Conservation (phyloP, 2,329 filamentous ascomycete species). For the Spiromastix sp. region DNA sequence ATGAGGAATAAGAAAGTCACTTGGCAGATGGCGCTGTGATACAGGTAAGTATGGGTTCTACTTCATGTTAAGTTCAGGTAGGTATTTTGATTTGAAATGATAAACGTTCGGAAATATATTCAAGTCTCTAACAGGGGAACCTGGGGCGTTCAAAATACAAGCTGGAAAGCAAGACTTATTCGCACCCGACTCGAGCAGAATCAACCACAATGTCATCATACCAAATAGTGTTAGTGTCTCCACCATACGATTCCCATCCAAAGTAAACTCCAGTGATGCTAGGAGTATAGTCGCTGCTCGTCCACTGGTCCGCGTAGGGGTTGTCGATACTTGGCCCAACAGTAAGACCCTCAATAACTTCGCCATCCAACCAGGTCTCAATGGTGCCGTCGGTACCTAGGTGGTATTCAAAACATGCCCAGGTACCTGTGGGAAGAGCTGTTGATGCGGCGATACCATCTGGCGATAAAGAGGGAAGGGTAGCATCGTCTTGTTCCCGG, state of each 20-base stretch:
- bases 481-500: slow-evolving; percentile 54
- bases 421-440: slow-evolving; percentile 40
- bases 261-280: slow-evolving; percentile 49
- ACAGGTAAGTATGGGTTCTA: not conserved
- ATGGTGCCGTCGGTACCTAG: slow-evolving; percentile 47
- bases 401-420: slow-evolving; percentile 54
- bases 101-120: no score
- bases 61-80: no score
- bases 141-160: no score
- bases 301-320: slow-evolving; percentile 44
- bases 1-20: slow-evolving; percentile 31
- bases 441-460: slow-evolving; percentile 47
- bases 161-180: not conserved
- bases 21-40: slow-evolving; percentile 32
- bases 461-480: slow-evolving; percentile 50
- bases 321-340: slow-evolving; percentile 38
- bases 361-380: slow-evolving; percentile 51
- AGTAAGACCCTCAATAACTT: slow-evolving; percentile 43
- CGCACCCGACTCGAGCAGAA: slow-evolving; percentile 41
- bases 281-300: slow-evolving; percentile 37
- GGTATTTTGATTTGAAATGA: no score
- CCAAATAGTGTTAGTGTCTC: slow-evolving; percentile 52
- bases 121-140: no score
- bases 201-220: slow-evolving; percentile 49
- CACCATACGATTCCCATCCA: slow-evolving; percentile 54